Conservation (phyloP, 192 early-diverging fungal species). For the Coemansia sp. region DNA sequence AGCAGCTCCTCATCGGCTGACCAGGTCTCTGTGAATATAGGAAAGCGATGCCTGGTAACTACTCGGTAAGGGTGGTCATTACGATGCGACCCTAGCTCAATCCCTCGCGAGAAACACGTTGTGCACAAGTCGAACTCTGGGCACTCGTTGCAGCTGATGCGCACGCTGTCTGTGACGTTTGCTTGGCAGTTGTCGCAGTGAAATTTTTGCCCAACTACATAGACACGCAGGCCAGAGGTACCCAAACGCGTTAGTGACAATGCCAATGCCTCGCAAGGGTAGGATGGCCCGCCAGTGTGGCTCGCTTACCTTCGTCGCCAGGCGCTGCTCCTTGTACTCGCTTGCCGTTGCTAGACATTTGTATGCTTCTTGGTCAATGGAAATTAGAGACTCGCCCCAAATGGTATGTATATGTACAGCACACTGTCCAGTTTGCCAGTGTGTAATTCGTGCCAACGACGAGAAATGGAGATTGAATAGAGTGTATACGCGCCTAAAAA, state of each 20-base stretch:
- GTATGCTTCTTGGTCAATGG: not conserved
- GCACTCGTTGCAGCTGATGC: constrained; percentile 82
- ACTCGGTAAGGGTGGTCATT: constrained; percentile 88
- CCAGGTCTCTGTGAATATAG: constrained; percentile 90
- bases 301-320: constrained; percentile 36
- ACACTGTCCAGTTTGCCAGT: not conserved
- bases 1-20: constrained; percentile 94
- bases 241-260: not conserved
- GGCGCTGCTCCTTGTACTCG: constrained; percentile 18
- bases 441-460: not conserved
- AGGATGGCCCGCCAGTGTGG: not conserved
- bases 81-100: constrained; percentile 76
- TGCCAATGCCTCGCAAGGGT: not conserved
- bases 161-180: constrained; percentile 86
- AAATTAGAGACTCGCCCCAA: constrained; percentile 1
- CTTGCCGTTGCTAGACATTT: constrained; percentile 15
- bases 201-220: constrained; percentile 51
- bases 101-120: constrained; percentile 85
- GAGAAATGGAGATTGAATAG: not conserved
- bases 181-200: constrained; percentile 86
- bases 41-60: constrained; percentile 67
- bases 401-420: constrained; percentile 3
- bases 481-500: not conserved
- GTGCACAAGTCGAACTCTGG: constrained; percentile 93
- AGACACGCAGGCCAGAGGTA: not conserved